Evolutionary conservation across 78 protist species (phyloP), one percentile per base, ranked within the genome.

Genomic region (Bigelowiella natans): DNA sequence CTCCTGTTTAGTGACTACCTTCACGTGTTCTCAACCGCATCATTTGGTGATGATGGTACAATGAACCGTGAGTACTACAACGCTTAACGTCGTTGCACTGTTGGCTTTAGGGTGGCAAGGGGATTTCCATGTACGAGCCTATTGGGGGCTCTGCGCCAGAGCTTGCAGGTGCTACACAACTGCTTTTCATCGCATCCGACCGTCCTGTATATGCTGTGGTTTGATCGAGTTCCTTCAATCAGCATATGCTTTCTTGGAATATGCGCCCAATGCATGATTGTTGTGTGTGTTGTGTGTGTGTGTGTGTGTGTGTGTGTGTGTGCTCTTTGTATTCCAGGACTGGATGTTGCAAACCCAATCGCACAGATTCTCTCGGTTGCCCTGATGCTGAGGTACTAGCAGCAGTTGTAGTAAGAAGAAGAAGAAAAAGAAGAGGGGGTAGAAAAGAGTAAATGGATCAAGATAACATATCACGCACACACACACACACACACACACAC

Each of bases 101-200:
- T n/a, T n/a, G n/a, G n/a, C n/a, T n/a, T n/a, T n/a, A n/a, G 39
- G 31, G 86, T 29, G 11, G 86, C 86, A 28, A 28, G 86, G 11
- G 29, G 7, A 28, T 0, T 89, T 3, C 1, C 91, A 0, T 89
- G 87, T 89, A 36, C 86, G 91, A 89, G 91, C 91, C 91, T 0
- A 34, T 37, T 7, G 91, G 91, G 1, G 91, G 91, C 28, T 89
- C 91, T 2, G 91, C 91, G 39, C 91, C 91, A 1, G 86, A 40
- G 51, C n/a, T 89, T 29, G 87, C 85, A 1, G 91, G 73, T 51
- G 34, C 7, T 7, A 51, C 73, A 51, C 7, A 51, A 18, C 7
- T 51, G 7, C n/a, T n/a, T n/a, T n/a, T n/a, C n/a, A n/a, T n/a
- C n/a, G n/a, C n/a, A n/a, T n/a, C n/a, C n/a, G n/a, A n/a, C n/a